Conservation (phyloP, 176 grass and related monocot genomes). For the Musa troglodytarum region DNA sequence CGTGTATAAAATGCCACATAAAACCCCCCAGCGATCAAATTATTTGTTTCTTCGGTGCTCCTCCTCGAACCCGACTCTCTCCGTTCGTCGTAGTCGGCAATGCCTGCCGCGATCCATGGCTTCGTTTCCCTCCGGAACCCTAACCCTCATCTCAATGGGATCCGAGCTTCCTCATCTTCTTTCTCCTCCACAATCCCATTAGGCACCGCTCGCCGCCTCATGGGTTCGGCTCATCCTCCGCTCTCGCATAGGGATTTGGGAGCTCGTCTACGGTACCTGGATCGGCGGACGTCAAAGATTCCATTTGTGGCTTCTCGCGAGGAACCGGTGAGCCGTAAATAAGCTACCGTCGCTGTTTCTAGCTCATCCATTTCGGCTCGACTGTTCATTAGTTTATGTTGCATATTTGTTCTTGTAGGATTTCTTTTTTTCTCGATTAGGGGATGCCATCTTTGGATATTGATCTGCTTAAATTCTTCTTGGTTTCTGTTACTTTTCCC, state of each 20-base stretch:
- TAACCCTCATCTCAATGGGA: slow-evolving; percentile 7
- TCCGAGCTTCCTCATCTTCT: neutral
- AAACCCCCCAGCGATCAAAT: too few species aligned
- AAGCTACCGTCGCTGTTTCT: neutral
- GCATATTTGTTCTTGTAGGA: too few species aligned
- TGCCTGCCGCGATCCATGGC: slow-evolving; percentile 9
- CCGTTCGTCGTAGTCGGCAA: neutral
- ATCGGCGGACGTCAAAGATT: neutral
- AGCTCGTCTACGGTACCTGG: neutral
- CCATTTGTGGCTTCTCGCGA: slow-evolving; percentile 6
- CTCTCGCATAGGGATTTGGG: neutral
- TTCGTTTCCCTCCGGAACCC: slow-evolving; percentile 5
- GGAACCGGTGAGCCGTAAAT: slow-evolving; percentile 16
- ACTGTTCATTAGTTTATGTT: too few species aligned
- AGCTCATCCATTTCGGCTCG: too few species aligned
- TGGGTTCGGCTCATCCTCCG: neutral
- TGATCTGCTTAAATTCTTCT: too few species aligned
- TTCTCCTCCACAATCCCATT: neutral
- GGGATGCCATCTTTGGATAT: too few species aligned
- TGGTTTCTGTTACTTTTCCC: too few species aligned
- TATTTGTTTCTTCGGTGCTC: too few species aligned
- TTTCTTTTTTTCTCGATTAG: too few species aligned
- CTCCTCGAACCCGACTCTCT: too few species aligned
- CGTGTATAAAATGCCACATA: too few species aligned
- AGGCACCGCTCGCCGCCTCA: neutral